These are phyloP conservation scores for Yamadazyma buinensis DNA, from an alignment of 1,139 yeast species.

Conservation along the genomic window DNA sequence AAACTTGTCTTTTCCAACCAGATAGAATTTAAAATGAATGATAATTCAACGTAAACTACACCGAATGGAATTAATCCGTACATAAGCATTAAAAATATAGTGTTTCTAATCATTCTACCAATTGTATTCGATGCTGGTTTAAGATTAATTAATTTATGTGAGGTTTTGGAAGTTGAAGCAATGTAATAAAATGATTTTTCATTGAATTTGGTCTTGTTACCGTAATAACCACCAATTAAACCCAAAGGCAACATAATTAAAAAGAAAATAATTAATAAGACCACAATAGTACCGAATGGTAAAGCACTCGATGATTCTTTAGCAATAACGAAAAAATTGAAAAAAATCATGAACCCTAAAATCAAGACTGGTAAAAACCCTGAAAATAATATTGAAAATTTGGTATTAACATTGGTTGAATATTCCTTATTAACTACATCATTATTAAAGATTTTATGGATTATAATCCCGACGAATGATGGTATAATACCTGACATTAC, in stretches of 20 bases:
- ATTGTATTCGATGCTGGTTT: background rate
- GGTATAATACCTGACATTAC: conserved; percentile 70
- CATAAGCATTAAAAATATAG: conserved; percentile 18
- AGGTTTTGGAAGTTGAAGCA: conserved; percentile 5
- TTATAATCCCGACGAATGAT: conserved; percentile 64
- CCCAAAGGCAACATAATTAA: conserved; percentile 72
- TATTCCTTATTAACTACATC: conserved; percentile 26
- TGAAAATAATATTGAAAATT: conserved; percentile 51
- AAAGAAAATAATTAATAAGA: conserved; percentile 54
- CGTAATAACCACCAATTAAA: conserved; percentile 63
- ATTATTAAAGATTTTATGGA: conserved; percentile 52
- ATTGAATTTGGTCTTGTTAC: conserved; percentile 37
- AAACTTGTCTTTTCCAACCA: conserved; percentile 81
- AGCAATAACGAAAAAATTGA: conserved; percentile 74
- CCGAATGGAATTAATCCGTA: conserved; percentile 77
- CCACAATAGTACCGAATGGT: conserved; percentile 71
- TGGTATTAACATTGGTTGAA: conserved; percentile 12
- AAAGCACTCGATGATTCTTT: conserved; percentile 72
- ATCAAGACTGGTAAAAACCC: conserved; percentile 60
- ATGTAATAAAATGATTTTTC: conserved; percentile 11
- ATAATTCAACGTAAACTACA: conserved; percentile 74
- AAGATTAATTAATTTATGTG: background rate
- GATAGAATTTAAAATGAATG: conserved; percentile 69
- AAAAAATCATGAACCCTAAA: conserved; percentile 47
- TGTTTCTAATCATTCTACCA: conserved; percentile 17